A percentile compares a stretch with the other conserved stretches of the same genome.
Evolutionary conservation across 1,284 basidiomycete species (phyloP).

Genomic region (Microbotryum scabiosae): DNA sequence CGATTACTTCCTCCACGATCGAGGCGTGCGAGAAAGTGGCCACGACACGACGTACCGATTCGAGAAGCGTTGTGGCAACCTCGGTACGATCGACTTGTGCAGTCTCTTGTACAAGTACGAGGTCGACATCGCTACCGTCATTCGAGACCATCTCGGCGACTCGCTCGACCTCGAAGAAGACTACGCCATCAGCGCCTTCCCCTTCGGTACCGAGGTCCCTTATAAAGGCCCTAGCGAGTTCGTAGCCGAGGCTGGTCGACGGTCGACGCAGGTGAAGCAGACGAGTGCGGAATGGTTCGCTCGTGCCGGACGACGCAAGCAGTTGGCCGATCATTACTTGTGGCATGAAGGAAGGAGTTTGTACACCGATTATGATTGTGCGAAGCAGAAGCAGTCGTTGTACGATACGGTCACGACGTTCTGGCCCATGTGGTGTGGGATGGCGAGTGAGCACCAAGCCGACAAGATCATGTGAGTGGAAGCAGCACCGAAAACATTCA

Average conservation of each 20-base stretch:
- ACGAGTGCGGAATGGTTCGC: slow-evolving; percentile 81
- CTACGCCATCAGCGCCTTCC: slow-evolving; percentile 83
- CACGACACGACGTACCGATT: slow-evolving; percentile 97
- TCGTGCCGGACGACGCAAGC: slow-evolving; percentile 69
- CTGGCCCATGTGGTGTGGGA: slow-evolving; percentile 96
- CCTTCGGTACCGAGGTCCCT: slow-evolving; percentile 58
- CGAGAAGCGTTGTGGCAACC: slow-evolving; percentile 84
- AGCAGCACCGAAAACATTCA: neutral
- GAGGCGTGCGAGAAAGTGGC: slow-evolving; percentile 47
- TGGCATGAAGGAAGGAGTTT: slow-evolving; percentile 91
- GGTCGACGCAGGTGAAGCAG: slow-evolving; percentile 46
- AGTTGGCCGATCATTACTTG: slow-evolving; percentile 84
- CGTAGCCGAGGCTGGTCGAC: neutral
- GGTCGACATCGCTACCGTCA: slow-evolving; percentile 53
- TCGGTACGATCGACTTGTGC: slow-evolving; percentile 93
- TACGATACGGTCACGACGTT: slow-evolving; percentile 94
- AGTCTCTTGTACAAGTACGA: slow-evolving; percentile 80
- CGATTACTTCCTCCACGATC: slow-evolving; percentile 92
- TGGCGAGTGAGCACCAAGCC: slow-evolving; percentile 88
- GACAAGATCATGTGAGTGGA: slow-evolving; percentile 74
- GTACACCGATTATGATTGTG: slow-evolving; percentile 96
- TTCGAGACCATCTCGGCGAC: slow-evolving; percentile 88
- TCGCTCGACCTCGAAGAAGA: slow-evolving; percentile 83
- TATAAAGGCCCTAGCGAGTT: slow-evolving; percentile 8
- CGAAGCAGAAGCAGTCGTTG: slow-evolving; percentile 75